Base-by-base conservation (phyloP, 345 rosid species). In the Brassica carinata region DNA sequence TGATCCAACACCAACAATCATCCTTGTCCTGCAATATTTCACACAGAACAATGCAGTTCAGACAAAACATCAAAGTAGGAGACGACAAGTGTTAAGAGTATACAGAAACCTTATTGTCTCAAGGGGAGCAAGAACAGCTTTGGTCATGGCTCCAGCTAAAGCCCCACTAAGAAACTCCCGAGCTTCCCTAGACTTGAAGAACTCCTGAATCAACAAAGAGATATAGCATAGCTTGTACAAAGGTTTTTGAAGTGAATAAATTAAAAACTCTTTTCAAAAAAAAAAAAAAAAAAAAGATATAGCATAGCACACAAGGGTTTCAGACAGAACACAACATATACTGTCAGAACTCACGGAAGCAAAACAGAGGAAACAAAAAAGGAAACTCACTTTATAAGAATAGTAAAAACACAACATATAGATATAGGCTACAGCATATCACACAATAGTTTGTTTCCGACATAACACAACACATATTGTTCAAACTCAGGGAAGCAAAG, bases 1-100 rank as follows among this genome's bases (percentile, higher is more conserved):
- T 34, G 98, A 89, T 78, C 99, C 99, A 61, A 96, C 96, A 75
- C 99, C 99, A 68, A 94, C 99, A 78, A 96, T 88, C 97, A 96
- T 94, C 84, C 97, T 92, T 19, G 99, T 94, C 88, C 99, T 96
- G 88, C 65, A 67, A 57, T 15, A 67, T 81, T 71, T 67, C 9
- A 58, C 65, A 81, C 15, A 23, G 6, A 8, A 53, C 63, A 77
- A 59, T 43, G 30, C 51, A 68, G 15, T 31, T 53, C 10, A 61
- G 57, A n/a, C 15, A 23, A 43, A 40, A 59, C 75, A 26, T 45
- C 59, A 55, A 64, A 64, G 45, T 64, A 62, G 59, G 55, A 34
- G 68, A 40, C 23, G 0, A 53, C 8, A 19, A 57, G 66, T 34
- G 59, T 31, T 2, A 2, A n/a, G 29, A 13, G 2, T 5, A 10